Conservation (phyloP, 2,329 filamentous ascomycete species). For the Aureobasidium vineae region DNA sequence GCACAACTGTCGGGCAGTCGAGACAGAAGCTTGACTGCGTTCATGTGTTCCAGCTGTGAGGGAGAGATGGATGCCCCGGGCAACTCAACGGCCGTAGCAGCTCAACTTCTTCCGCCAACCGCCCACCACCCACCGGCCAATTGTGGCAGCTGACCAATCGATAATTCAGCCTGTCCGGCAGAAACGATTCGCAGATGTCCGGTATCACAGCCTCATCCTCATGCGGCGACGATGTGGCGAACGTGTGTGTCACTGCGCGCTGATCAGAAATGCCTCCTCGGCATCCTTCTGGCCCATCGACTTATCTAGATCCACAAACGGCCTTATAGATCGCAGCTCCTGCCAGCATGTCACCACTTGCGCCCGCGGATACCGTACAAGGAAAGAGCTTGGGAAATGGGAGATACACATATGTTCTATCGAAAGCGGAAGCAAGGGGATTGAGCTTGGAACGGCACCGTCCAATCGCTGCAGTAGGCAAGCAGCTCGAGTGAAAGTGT, state of each 20-base stretch:
- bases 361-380: not conserved
- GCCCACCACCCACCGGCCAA: conserved; percentile 1
- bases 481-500: not conserved
- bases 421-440: not conserved
- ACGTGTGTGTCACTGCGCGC: not conserved
- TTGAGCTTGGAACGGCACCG: no score
- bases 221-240: not conserved
- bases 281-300: not conserved
- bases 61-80: not conserved
- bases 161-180: not conserved
- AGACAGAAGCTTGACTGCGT: not conserved
- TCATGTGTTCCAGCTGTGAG: not conserved
- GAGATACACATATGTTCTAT: not conserved
- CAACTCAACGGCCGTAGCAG: not conserved
- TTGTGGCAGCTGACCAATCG: conserved; percentile 4
- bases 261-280: not conserved
- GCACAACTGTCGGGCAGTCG: not conserved
- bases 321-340: not conserved
- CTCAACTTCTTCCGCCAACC: no score
- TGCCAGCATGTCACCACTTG: not conserved
- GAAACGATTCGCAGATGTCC: not conserved
- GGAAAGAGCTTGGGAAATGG: conserved; percentile 2
- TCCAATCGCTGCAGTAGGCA: not conserved
- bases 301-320: not conserved
- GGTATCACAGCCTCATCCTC: not conserved